Percentiles rank a stretch among this genome's conserved stretches.
These are phyloP conservation scores for Nannizziopsis arthrosporioides DNA, from an alignment of 2,329 filamentous ascomycete genomes.

Conservation along the genomic window DNA sequence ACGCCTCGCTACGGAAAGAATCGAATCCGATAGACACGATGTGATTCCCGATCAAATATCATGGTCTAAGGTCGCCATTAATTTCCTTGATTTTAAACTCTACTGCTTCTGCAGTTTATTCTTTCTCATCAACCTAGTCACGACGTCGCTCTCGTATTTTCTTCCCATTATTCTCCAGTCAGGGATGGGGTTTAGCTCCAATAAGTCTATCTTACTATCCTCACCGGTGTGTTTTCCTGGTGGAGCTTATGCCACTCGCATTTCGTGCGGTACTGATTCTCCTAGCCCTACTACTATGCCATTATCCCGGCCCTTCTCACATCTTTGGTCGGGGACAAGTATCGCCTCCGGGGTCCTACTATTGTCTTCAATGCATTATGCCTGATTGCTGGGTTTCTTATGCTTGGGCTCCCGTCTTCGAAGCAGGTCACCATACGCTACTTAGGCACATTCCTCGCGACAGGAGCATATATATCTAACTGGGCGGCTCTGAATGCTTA, in stretches of 20 bases:
- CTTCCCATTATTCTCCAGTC: slow-evolving; percentile 47
- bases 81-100: slow-evolving; percentile 50
- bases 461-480: slow-evolving; percentile 56
- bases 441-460: slow-evolving; percentile 53
- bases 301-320: slow-evolving; percentile 53
- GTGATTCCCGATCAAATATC: slow-evolving; percentile 46
- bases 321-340: slow-evolving; percentile 51
- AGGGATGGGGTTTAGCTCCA: slow-evolving; percentile 45
- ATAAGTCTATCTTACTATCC: slow-evolving; percentile 49
- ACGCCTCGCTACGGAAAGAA: slow-evolving; percentile 45
- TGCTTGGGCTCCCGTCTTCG: slow-evolving; percentile 48
- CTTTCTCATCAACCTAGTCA: slow-evolving; percentile 56
- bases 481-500: slow-evolving; percentile 57
- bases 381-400: slow-evolving; percentile 52
- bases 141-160: slow-evolving; percentile 54
- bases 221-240: slow-evolving; percentile 37
- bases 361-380: slow-evolving; percentile 54
- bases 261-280: not conserved
- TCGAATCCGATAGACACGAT: slow-evolving; percentile 51
- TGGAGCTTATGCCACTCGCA: not conserved
- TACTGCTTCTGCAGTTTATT: slow-evolving; percentile 55
- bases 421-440: slow-evolving; percentile 51
- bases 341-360: slow-evolving; percentile 49
- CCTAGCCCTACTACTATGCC: slow-evolving; percentile 53
- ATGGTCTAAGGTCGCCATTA: slow-evolving; percentile 43